phyloP scores from a whole-genome alignment of 345 rosid species.

The Trapa bicornis region DNA sequence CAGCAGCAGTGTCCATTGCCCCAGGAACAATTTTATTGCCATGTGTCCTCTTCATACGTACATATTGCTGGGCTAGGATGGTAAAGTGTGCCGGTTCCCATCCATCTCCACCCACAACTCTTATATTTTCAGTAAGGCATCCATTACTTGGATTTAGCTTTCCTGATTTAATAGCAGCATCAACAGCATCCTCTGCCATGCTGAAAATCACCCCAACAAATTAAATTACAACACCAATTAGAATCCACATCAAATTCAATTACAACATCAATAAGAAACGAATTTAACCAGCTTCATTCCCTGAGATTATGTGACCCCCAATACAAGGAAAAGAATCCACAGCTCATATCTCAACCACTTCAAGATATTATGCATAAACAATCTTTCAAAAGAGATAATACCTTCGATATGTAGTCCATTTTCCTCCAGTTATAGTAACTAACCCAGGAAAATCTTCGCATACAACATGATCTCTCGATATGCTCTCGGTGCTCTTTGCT shows the following conservation, averaged over 20 bases:
- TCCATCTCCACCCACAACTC: constrained; percentile 70
- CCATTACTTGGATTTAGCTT: constrained; percentile 51
- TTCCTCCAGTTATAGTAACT: constrained; percentile 97
- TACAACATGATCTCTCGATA: constrained; percentile 94
- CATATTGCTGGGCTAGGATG: constrained; percentile 72
- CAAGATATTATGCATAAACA: background rate
- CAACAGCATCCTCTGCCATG: constrained; percentile 98
- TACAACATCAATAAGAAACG: background rate
- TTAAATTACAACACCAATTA: background rate
- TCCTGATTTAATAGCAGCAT: constrained; percentile 82
- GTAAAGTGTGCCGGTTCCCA: constrained; percentile 88
- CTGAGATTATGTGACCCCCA: background rate
- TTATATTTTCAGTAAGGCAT: constrained; percentile 53
- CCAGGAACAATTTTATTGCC: constrained; percentile 81
- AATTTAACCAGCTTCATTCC: background rate
- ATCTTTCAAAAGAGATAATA: constrained; percentile 16
- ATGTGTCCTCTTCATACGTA: constrained; percentile 69
- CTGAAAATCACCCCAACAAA: constrained; percentile 43
- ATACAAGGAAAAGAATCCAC: background rate
- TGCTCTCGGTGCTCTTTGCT: constrained; percentile 86
- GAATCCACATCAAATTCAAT: constrained; percentile 14
- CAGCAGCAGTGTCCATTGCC: constrained; percentile 72
- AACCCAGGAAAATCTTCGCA: constrained; percentile 81
- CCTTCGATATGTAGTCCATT: constrained; percentile 98
- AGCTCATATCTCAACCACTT: background rate